Evolutionary conservation across 495 filamentous ascomycete species (phyloP), one percentile per base, ranked within the genome.

Genomic region (Penicillium canescens): DNA sequence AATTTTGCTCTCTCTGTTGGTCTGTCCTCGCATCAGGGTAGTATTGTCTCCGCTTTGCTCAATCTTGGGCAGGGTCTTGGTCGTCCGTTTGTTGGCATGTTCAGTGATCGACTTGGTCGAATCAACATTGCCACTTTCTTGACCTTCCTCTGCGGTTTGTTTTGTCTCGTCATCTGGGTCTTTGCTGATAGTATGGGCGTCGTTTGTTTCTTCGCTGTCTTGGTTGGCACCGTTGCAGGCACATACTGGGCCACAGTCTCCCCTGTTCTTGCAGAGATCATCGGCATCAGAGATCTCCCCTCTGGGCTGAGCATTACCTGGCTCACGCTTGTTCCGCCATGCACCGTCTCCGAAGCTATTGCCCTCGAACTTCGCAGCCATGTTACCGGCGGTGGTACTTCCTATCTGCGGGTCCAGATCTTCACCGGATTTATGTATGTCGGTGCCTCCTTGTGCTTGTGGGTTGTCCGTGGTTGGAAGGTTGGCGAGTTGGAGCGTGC

Each of bases 241-340:
- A 85, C 83, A 1, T 89, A 88, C 60, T 92, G 88, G 88, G 82
- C 85, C 6, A 72, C 73, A 23, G 72, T 88, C 16, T 85, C 78
- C 3, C 91, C 91, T 1, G 85, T 96, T 11, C 78, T 84, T 16
- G 86, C 87, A 0, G 91, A 96, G 63, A 84, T 94, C 18, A 84
- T 94, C 33, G 89, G 89, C 3, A 61, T 96, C 11, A 75, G 78
- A 58, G 73, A 90, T 41, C 73, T 93, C 3, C 90, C 90, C 23
- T 82, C 86, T 34, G 84, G 82, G 0, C 67, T 94, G 18, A 87
- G 85, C 31, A 82, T 94, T n/a, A 80, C 83, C 16, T 96, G 91
- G 91, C 63, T 94, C 16, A 67, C 81, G 6, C 75, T 94, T 11
- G 85, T 88, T 31, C 61, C 90, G 8, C 91, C 90, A 2, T 81